phyloP scores from a whole-genome alignment of 257 asterid species.

The Jacaranda copaia region DNA sequence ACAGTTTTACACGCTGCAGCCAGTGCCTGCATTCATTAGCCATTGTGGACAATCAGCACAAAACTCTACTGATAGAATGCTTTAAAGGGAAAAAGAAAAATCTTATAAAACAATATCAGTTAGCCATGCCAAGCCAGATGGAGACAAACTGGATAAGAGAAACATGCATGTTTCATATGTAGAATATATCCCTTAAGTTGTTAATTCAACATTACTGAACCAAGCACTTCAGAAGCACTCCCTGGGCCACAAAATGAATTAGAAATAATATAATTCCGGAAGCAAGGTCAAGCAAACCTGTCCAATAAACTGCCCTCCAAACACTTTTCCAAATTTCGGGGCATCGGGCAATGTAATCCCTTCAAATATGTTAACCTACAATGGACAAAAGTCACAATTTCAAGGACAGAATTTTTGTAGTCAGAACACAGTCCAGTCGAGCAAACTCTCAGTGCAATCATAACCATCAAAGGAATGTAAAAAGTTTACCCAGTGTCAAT shows the following conservation, averaged over 20 bases:
- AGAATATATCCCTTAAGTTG: slow-evolving; percentile 10
- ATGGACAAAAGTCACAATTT: slow-evolving; percentile 10
- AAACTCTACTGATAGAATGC: slow-evolving; percentile 26
- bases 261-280: slow-evolving; percentile 11
- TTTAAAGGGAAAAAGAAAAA: slow-evolving; percentile 12
- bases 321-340: slow-evolving; percentile 86
- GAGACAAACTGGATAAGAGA: slow-evolving; percentile 5
- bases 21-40: slow-evolving; percentile 78
- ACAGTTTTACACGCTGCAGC: slow-evolving; percentile 98
- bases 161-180: not conserved
- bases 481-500: not conserved
- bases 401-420: slow-evolving; percentile 8
- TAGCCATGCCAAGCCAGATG: slow-evolving; percentile 23
- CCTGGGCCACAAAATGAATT: slow-evolving; percentile 17
- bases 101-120: not conserved
- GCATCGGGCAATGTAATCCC: slow-evolving; percentile 97
- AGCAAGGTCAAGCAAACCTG: slow-evolving; percentile 63
- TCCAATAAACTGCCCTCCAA: slow-evolving; percentile 98
- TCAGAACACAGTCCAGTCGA: not conserved
- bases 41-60: slow-evolving; percentile 38
- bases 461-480: too few relatives aligned
- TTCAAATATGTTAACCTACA: slow-evolving; percentile 79
- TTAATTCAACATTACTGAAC: slow-evolving; percentile 18
- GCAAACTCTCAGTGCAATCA: not conserved
- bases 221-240: slow-evolving; percentile 13